Base-by-base conservation (phyloP, 2,329 filamentous ascomycete genomes). In the Immersiporthe knoxdaviesiana region DNA sequence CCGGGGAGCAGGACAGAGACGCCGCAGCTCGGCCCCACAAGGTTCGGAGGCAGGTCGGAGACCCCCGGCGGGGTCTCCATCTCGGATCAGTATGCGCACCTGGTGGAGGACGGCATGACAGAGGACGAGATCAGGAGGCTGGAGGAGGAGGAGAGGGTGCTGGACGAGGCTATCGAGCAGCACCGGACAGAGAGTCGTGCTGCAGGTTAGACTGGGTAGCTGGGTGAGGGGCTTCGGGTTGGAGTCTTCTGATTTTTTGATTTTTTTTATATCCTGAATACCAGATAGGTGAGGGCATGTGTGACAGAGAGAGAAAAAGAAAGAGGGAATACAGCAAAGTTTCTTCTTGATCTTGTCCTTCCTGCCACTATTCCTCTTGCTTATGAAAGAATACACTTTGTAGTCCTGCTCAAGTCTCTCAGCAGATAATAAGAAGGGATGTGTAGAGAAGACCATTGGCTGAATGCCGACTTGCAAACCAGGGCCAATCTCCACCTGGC, bases 51-150 rank as follows among this genome's bases (percentile, higher is more conserved):
- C 30, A 72, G 72, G 47, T 70, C 74, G 60, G 73, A 72, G 59
- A 76, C 77, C 30, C 76, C 76, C 1, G 76, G 76, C 68, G 78
- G 76, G 65, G 76, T 79, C 58, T 74, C 78, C 5, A 76, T 79
- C 60, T 74, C 78, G 10, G 74, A 77, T 27, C 78, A 78, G 37
- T 84, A 86, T 60, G 82, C 83, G 24, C 85, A 87, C 70, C 76
- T 89, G 44, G 83, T 88, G 5, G 86, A 89, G 74, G 86, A 88
- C n/a, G 84, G 85, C 63, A 89, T 89, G 86, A 88, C 86, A 62
- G 79, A 80, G 11, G 86, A 84, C 0, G 85, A 89, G 74, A 85
- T 88, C 62, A 79, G 82, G 65, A 76, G 84, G 72, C 72, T 89
- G 56, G 86, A 87, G 73, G 86, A 88, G 71, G 87, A 89, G 74